phyloP scores from a whole-genome alignment of 2,329 filamentous ascomycete species.

The Ophiocordyceps camponoti-floridani region DNA sequence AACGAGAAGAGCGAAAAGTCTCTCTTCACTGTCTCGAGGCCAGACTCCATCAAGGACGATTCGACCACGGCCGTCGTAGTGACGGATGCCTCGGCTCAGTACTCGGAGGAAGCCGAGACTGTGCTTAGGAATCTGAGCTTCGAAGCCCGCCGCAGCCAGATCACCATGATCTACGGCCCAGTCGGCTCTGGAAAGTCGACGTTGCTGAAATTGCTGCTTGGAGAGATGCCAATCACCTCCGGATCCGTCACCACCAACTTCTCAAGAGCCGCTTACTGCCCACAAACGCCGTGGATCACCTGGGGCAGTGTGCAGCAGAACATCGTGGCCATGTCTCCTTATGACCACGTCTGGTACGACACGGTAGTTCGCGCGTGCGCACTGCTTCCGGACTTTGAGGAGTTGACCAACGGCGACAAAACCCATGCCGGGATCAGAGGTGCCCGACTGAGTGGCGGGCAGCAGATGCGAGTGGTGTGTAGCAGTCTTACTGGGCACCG shows the following conservation, averaged over 20 bases:
- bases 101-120: slow-evolving; percentile 1
- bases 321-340: slow-evolving; percentile 6
- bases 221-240: slow-evolving; percentile 5
- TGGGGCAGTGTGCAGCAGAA: slow-evolving; percentile 9
- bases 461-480: slow-evolving; percentile 10
- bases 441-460: slow-evolving; percentile 9
- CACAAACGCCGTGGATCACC: slow-evolving; percentile 9
- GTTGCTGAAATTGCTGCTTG: slow-evolving; percentile 6
- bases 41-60: not conserved
- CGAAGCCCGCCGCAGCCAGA: slow-evolving; percentile 4
- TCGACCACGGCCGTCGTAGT: not conserved
- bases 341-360: slow-evolving; percentile 7
- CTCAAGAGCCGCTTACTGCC: slow-evolving; percentile 6
- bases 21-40: not conserved
- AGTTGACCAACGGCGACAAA: slow-evolving; percentile 7
- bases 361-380: slow-evolving; percentile 6
- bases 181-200: slow-evolving; percentile 9
- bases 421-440: slow-evolving; percentile 7
- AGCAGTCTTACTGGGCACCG: too few species aligned
- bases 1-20: not conserved
- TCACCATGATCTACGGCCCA: slow-evolving; percentile 7
- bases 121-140: slow-evolving; percentile 3
- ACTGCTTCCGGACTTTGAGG: slow-evolving; percentile 5
- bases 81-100: slow-evolving; percentile 2
- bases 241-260: slow-evolving; percentile 3